Base-by-base conservation (phyloP, 805 yeast species). In the Soucietia sequanensis region DNA sequence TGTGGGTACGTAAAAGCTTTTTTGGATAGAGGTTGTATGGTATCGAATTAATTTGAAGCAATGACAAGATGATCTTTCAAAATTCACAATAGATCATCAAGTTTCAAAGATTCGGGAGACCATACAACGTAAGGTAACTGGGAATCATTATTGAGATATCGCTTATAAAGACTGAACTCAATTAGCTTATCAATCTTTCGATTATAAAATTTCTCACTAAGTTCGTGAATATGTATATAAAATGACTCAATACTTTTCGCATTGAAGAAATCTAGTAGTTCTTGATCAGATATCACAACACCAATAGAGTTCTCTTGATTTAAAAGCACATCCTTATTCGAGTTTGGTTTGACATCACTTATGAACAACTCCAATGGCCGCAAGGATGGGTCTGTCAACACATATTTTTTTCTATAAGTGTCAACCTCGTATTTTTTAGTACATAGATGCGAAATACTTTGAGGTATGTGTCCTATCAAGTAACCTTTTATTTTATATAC, bases 391-490 rank as follows among this genome's bases (percentile, higher is more conserved):
- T 60, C 66, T 3, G 50, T 28, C 3, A 37, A 37, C 15, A 9
- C 39, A 4, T 35, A 21, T 17, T 36, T 38, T 14, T 39, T 35
- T 8, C 32, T 13, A 7, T 26, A 18, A 6, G 25, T 15, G 21
- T 37, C 33, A 11, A 26, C 11, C 9, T 39, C 39, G 37, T 52
- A 64, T 22, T 45, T 33, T 33, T 65, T 65, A 13, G 56, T 46
- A 39, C 66, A 62, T 1, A 58, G 30, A 13, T 49, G 51, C 14
- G 44, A 31, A 39, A 56, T 47, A 34, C 60, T 57, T 2, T 30
- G 34, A 0, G 70, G 70, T 4, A 49, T 39, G 8, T 44, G 31
- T 2, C 56, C 63, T 2, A 47, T 53, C 3, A 62, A 27, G 16
- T 33, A 38, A 2, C 54, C 62, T 4, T 35, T 28, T 3, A 48